Evolutionary conservation across 148 eudicot genomes (phyloP).

Genomic region (Cornus florida): DNA sequence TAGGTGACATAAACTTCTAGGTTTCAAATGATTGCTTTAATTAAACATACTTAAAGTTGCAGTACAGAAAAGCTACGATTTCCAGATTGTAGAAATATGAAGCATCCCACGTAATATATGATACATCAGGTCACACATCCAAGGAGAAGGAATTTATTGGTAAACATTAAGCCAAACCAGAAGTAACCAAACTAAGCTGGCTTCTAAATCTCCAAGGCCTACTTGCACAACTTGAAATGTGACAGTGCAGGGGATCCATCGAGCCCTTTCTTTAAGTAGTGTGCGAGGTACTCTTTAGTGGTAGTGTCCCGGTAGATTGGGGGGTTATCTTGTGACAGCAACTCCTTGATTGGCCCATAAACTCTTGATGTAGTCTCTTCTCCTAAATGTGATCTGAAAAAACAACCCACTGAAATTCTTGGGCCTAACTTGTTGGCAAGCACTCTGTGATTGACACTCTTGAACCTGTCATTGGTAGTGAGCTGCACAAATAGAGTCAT

Average conservation of each 20-base stretch:
- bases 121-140: neutral
- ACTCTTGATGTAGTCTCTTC: neutral
- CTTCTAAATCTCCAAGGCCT: neutral
- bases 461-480: slow-evolving; percentile 13
- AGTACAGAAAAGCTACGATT: too few species aligned
- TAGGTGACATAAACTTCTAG: too few species aligned
- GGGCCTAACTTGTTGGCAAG: slow-evolving; percentile 6
- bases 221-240: neutral
- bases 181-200: neutral
- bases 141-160: too few species aligned
- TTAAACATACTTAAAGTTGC: too few species aligned
- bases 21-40: too few species aligned
- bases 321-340: slow-evolving; percentile 33
- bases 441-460: slow-evolving; percentile 12
- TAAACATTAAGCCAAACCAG: neutral
- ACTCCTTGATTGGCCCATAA: slow-evolving; percentile 35
- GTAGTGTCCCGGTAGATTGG: slow-evolving; percentile 19
- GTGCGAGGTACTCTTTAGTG: neutral
- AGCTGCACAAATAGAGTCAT: neutral
- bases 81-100: too few species aligned
- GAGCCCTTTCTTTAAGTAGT: neutral
- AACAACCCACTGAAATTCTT: slow-evolving; percentile 16
- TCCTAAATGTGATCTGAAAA: neutral
- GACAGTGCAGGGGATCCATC: neutral
- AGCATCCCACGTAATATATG: too few species aligned